phyloP scores from a whole-genome alignment of 208 protist genomes.

The Endotrypanum monterogeii region DNA sequence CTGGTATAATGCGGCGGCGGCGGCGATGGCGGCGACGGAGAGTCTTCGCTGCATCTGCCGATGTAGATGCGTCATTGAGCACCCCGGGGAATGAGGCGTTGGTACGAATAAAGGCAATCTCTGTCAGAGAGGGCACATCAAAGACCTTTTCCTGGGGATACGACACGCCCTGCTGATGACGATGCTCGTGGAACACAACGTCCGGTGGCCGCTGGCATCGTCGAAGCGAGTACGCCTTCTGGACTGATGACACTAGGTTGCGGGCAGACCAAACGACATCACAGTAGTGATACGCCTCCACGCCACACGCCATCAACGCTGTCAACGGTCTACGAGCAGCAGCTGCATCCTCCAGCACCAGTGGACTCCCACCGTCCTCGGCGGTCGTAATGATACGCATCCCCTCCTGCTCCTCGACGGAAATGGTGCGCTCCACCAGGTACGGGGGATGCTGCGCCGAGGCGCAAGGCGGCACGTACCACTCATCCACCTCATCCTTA shows the following conservation, averaged over 20 bases:
- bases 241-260: constrained; percentile 60
- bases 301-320: constrained; percentile 56
- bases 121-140: constrained; percentile 35
- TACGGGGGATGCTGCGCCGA: constrained; percentile 36
- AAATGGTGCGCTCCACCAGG: constrained; percentile 40
- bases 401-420: constrained; percentile 22
- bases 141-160: constrained; percentile 26
- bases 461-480: constrained; percentile 51
- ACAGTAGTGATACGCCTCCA: constrained; percentile 66
- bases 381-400: constrained; percentile 11
- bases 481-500: constrained; percentile 77
- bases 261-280: constrained; percentile 70
- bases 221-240: constrained; percentile 78
- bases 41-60: not conserved
- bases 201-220: constrained; percentile 74
- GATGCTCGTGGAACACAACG: constrained; percentile 62
- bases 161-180: constrained; percentile 22
- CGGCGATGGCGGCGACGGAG: constrained; percentile 20
- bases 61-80: not conserved
- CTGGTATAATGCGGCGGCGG: constrained; percentile 46
- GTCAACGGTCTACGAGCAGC: constrained; percentile 6
- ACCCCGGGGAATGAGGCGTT: not conserved
- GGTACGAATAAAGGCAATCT: constrained; percentile 28
- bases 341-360: not conserved
- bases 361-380: constrained; percentile 15